Evolutionary conservation across 129 eudicot species (phyloP).

Genomic region (Logfia minima): DNA sequence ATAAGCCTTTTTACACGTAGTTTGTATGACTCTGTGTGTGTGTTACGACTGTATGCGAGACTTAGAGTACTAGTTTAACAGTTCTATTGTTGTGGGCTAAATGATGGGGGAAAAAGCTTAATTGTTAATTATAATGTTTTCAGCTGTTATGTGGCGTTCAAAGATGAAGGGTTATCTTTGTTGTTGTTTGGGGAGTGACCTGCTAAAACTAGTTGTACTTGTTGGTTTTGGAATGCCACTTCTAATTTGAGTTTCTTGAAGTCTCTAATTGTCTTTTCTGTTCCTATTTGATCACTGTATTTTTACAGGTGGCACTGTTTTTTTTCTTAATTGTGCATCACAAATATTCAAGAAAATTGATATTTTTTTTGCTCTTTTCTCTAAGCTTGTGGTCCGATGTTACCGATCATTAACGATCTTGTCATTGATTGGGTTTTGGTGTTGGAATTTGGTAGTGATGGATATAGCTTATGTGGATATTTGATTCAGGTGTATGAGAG

Average conservation of each 20-base stretch:
- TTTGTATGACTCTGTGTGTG: not conserved
- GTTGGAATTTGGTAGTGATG: constrained; percentile 44
- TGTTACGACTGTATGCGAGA: not conserved
- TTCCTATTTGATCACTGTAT: not conserved
- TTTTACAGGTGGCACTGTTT: not conserved
- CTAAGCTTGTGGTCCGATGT: not conserved
- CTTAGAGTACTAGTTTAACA: not conserved
- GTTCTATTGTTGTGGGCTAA: not conserved
- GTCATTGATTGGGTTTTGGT: constrained; percentile 22
- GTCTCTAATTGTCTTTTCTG: not conserved
- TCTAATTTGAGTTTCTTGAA: not conserved
- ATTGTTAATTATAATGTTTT: too few relatives aligned
- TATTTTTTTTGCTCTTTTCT: not conserved
- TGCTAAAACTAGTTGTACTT: not conserved
- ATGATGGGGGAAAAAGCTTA: too few relatives aligned
- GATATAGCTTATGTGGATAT: constrained; percentile 60
- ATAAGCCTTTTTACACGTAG: not conserved
- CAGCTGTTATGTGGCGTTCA: too few relatives aligned
- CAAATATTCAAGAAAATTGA: not conserved
- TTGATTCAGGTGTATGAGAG: constrained; percentile 95
- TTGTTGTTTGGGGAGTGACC: not conserved
- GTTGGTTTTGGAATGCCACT: constrained; percentile 11
- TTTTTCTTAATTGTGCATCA: not conserved
- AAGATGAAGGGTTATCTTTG: too few relatives aligned
- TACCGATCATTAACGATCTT: not conserved